Conservation (phyloP, 2,329 filamentous ascomycete species). For the Trichoderma gracile region DNA sequence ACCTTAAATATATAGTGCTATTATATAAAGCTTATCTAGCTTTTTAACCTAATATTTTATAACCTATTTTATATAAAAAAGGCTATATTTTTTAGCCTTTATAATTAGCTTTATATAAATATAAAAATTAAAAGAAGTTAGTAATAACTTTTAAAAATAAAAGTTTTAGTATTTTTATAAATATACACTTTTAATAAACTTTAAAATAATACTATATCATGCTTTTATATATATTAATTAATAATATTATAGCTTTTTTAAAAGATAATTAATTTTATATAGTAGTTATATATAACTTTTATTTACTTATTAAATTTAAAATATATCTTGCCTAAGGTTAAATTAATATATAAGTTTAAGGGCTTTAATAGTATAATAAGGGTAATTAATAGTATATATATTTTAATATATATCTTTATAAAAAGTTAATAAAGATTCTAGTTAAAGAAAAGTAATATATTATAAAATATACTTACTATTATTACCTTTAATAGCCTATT, state of each 20-base stretch:
- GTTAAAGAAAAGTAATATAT: neutral
- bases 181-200: neutral
- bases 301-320: neutral
- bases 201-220: neutral
- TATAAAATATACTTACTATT: no score
- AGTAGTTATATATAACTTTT: neutral
- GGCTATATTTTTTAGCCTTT: constrained; percentile 2
- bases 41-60: neutral
- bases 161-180: neutral
- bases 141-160: neutral
- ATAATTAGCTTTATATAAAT: neutral
- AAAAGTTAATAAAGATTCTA: neutral
- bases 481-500: no score
- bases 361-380: neutral
- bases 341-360: neutral
- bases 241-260: constrained; percentile 1
- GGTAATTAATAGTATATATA: neutral
- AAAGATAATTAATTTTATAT: no score
- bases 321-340: neutral
- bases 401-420: neutral
- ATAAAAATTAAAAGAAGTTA: neutral
- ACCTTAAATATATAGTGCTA: no score
- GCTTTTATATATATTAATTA: neutral
- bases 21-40: no score
- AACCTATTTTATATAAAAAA: constrained; percentile 4